Conservation (phyloP, 2,329 filamentous ascomycete genomes). For the Fusarium stilboides region DNA sequence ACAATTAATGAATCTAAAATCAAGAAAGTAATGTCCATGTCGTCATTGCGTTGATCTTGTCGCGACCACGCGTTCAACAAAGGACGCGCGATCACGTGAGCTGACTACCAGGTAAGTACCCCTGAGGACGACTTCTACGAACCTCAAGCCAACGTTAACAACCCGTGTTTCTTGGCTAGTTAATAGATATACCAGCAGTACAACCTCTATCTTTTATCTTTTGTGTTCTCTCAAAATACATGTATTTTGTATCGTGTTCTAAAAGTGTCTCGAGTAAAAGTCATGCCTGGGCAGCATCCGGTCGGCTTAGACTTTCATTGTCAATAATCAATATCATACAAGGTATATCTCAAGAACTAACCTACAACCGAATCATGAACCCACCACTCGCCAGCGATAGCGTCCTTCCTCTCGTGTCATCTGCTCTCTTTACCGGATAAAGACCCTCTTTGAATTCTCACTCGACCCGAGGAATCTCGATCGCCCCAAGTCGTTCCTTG, state of each 20-base stretch:
- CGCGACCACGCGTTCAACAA: slow-evolving; percentile 46
- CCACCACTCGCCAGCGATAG: not conserved
- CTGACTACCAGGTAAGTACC: not conserved
- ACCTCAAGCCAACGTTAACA: no score
- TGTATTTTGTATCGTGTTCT: no score
- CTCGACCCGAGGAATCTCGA: slow-evolving; percentile 4
- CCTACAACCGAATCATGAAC: not conserved
- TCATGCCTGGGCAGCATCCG: no score
- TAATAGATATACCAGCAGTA: no score
- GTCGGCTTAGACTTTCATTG: not conserved
- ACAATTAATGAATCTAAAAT: not conserved
- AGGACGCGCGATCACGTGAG: slow-evolving; percentile 50
- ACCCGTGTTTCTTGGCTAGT: no score
- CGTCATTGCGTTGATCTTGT: slow-evolving; percentile 43
- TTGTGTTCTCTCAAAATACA: no score
- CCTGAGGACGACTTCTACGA: no score
- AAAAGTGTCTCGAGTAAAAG: no score
- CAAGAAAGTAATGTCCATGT: slow-evolving; percentile 29
- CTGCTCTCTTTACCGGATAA: not conserved
- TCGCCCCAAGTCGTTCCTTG: slow-evolving; percentile 13
- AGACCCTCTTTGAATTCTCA: not conserved
- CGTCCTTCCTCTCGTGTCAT: not conserved
- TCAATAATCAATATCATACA: not conserved
- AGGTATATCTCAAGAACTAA: slow-evolving; percentile 7
- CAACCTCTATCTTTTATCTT: no score